A percentile compares a stretch with the other conserved stretches of the same genome.
These are phyloP conservation scores for Capsicum pubescens DNA, from an alignment of 257 asterid genomes.

Conservation along the genomic window DNA sequence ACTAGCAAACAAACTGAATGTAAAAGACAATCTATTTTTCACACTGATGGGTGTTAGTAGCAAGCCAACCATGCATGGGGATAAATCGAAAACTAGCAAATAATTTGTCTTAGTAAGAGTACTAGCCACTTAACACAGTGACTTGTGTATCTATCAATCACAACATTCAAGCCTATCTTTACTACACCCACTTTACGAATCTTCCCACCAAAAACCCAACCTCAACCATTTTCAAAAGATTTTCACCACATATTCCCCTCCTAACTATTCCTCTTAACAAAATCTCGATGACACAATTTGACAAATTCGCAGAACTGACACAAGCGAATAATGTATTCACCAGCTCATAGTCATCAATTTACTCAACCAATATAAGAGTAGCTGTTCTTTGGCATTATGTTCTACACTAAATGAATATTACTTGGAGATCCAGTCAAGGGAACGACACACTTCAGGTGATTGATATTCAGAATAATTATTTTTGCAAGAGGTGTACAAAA, in stretches of 20 bases:
- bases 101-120: not conserved
- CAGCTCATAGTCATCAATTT: not conserved
- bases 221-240: too few relatives aligned
- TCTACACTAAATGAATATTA: not conserved
- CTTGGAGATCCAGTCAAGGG: conserved; percentile 6
- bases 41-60: not conserved
- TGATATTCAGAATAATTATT: not conserved
- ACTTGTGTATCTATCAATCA: too few relatives aligned
- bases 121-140: too few relatives aligned
- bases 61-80: not conserved
- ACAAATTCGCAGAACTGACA: not conserved
- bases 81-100: conserved; percentile 11
- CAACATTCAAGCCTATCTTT: too few relatives aligned
- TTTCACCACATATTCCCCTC: too few relatives aligned
- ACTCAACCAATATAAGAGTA: not conserved
- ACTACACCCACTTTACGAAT: too few relatives aligned
- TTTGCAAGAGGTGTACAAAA: not conserved
- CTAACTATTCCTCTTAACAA: too few relatives aligned
- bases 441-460: not conserved
- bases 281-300: not conserved
- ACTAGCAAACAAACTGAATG: not conserved
- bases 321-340: not conserved
- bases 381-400: not conserved
- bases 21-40: not conserved
- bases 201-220: too few relatives aligned